A percentile compares a stretch with the other conserved stretches of the same genome.
Evolutionary conservation across 148 eudicot genomes (phyloP).

Genomic region (Cornus kousa): DNA sequence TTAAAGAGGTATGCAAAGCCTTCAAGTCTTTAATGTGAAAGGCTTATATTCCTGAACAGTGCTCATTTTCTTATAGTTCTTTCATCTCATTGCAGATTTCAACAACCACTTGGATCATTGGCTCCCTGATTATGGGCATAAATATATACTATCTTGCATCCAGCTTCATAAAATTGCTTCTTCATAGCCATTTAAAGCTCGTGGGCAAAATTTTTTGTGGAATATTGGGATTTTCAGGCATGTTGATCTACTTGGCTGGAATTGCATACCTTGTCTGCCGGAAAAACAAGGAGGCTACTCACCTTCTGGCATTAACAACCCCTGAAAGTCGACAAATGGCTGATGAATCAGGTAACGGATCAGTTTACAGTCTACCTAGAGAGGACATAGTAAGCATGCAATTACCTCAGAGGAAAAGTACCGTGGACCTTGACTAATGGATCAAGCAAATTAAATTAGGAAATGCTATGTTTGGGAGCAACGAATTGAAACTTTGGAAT

Average conservation of each 20-base stretch:
- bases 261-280: conserved; percentile 71
- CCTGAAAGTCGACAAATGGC: conserved; percentile 38
- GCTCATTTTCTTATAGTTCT: neutral
- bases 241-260: conserved; percentile 67
- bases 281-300: conserved; percentile 58
- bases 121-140: conserved; percentile 81
- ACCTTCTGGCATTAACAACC: conserved; percentile 54
- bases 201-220: conserved; percentile 57
- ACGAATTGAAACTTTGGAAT: no score
- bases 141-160: conserved; percentile 77
- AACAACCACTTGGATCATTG: conserved; percentile 82
- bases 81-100: conserved; percentile 51
- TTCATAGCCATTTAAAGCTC: conserved; percentile 50
- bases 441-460: neutral
- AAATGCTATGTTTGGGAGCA: no score
- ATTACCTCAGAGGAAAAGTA: conserved; percentile 58
- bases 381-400: conserved; percentile 88
- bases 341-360: conserved; percentile 7
- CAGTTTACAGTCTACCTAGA: conserved; percentile 46
- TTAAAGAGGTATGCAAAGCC: neutral
- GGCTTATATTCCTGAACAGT: neutral
- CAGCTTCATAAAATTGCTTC: conserved; percentile 60
- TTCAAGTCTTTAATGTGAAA: neutral
- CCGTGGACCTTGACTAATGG: conserved; percentile 23
- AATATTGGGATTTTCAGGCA: conserved; percentile 63